Evolutionary conservation across 768 basidiomycete genomes (phyloP).

Genomic region (Pholiota microspora): DNA sequence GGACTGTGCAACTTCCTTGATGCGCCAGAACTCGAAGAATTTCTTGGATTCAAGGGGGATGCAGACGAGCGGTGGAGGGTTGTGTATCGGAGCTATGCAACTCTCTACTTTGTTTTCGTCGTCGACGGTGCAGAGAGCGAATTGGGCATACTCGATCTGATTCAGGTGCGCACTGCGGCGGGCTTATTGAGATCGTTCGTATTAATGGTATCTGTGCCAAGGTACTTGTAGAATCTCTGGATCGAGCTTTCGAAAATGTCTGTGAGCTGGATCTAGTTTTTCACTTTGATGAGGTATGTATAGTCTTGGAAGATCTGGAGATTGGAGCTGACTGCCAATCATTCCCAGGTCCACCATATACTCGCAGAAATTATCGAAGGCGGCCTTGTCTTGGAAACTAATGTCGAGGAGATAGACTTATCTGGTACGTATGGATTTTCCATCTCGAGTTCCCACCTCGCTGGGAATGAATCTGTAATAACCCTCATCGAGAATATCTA

Average conservation of each 20-base stretch:
- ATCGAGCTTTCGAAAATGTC: constrained; percentile 95
- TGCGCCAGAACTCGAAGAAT: constrained; percentile 80
- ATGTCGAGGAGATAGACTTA: constrained; percentile 78
- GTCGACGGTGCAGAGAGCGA: constrained; percentile 97
- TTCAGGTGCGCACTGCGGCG: constrained; percentile 69
- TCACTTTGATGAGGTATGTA: constrained; percentile 91
- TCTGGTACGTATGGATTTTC: constrained; percentile 51
- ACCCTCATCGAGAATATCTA: constrained; percentile 1
- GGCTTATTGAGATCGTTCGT: neutral
- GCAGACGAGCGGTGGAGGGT: constrained; percentile 73
- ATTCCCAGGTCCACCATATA: constrained; percentile 82
- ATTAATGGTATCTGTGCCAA: constrained; percentile 26
- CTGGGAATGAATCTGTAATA: constrained; percentile 3
- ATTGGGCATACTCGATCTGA: constrained; percentile 91
- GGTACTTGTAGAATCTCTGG: constrained; percentile 98
- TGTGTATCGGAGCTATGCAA: constrained; percentile 95
- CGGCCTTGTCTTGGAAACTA: constrained; percentile 94
- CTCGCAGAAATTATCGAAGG: constrained; percentile 96
- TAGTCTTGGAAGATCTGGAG: neutral
- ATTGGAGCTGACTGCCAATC: neutral
- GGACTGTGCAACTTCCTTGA: constrained; percentile 96
- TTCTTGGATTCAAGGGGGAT: constrained; percentile 56
- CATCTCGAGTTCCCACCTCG: constrained; percentile 8
- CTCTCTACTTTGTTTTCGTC: constrained; percentile 95
- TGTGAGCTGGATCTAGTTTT: constrained; percentile 98